phyloP scores from a whole-genome alignment of 2,329 filamentous ascomycete species.

The Rhexocercosporidium sp. region DNA sequence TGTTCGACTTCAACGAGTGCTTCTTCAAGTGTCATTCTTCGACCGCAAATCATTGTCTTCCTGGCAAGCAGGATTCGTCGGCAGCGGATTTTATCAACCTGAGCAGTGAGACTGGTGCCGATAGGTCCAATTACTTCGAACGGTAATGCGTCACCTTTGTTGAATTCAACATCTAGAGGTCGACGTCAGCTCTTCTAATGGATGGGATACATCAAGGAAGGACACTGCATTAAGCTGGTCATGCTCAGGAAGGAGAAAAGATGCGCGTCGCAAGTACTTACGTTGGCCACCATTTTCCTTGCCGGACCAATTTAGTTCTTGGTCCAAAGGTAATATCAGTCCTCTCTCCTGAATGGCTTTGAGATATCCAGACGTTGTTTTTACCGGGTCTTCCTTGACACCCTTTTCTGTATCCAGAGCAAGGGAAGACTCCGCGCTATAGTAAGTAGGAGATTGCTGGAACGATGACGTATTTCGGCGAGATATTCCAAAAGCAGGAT shows the following conservation, averaged over 20 bases:
- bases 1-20: not conserved
- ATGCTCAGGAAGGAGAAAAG: too few relatives aligned
- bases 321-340: not conserved
- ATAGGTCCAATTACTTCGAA: not conserved
- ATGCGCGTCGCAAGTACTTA: too few relatives aligned
- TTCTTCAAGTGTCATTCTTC: not conserved
- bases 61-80: not conserved
- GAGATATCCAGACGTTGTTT: not conserved
- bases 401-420: too few relatives aligned
- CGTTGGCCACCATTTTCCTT: constrained; percentile 4
- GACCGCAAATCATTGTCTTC: not conserved
- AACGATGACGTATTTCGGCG: not conserved
- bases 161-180: constrained; percentile 2
- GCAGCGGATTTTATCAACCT: not conserved
- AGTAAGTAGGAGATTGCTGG: not conserved
- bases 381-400: not conserved
- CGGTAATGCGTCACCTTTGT: not conserved
- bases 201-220: too few relatives aligned
- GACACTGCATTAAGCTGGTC: too few relatives aligned
- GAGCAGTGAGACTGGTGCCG: not conserved
- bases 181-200: too few relatives aligned
- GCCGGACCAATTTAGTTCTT: constrained; percentile 6
- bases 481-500: too few relatives aligned
- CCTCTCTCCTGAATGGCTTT: not conserved
- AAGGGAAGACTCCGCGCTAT: not conserved